A percentile compares a stretch with the other conserved stretches of the same genome.
These are phyloP conservation scores for Didymella arachidicola DNA, from an alignment of 2,329 filamentous ascomycete species.

Conservation along the genomic window DNA sequence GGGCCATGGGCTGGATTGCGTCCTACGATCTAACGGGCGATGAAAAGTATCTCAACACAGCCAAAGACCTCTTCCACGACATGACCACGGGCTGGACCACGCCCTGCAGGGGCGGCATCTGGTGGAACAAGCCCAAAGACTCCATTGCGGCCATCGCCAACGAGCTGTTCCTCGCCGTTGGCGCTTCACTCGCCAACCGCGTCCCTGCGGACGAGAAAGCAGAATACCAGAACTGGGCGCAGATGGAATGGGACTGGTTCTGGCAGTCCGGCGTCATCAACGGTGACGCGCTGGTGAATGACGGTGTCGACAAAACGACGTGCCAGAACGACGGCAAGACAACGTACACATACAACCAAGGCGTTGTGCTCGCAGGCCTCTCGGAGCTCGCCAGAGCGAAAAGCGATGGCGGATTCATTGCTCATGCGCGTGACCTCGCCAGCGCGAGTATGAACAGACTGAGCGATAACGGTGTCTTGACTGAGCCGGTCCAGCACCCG, in stretches of 20 bases:
- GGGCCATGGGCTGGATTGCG: conserved; percentile 66
- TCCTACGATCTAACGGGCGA: conserved; percentile 64
- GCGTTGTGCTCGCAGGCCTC: conserved; percentile 64
- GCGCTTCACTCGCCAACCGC: conserved; percentile 62
- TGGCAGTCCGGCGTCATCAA: conserved; percentile 60
- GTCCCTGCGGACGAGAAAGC: conserved; percentile 48
- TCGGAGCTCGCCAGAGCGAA: conserved; percentile 61
- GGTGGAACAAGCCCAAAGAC: conserved; percentile 63
- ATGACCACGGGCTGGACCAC: conserved; percentile 61
- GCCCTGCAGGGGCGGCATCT: conserved; percentile 61
- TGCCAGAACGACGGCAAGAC: conserved; percentile 63
- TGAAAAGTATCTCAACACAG: conserved; percentile 61
- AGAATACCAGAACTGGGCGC: conserved; percentile 60
- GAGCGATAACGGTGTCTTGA: conserved; percentile 43
- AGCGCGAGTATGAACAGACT: conserved; percentile 37
- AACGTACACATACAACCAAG: conserved; percentile 67
- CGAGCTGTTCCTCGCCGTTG: conserved; percentile 64
- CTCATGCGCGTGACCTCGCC: conserved; percentile 40
- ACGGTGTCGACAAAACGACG: conserved; percentile 57
- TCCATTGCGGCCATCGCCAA: conserved; percentile 66
- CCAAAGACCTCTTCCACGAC: conserved; percentile 64
- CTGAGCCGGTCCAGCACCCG: conserved; percentile 34
- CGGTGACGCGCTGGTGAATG: conserved; percentile 60
- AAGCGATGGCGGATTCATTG: conserved; percentile 36
- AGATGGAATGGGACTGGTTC: conserved; percentile 64